These are phyloP conservation scores for Tricholoma matsutake DNA, from an alignment of 768 basidiomycete genomes.

Conservation along the genomic window DNA sequence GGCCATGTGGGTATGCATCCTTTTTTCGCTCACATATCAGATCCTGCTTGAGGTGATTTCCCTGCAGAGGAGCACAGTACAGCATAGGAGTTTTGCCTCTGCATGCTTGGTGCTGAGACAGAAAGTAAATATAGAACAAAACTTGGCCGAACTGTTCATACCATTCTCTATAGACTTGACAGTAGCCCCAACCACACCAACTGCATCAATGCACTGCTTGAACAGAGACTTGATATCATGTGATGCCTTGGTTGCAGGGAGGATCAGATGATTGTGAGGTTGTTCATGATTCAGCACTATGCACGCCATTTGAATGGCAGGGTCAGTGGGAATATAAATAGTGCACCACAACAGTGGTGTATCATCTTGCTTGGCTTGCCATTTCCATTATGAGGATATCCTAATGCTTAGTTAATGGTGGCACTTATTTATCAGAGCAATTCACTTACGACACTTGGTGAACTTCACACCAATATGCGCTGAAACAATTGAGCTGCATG, in stretches of 20 bases:
- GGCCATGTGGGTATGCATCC: background rate
- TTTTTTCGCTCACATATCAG: background rate
- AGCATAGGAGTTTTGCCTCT: background rate
- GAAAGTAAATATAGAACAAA: background rate
- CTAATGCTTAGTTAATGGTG: background rate
- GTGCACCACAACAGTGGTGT: background rate
- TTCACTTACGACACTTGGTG: background rate
- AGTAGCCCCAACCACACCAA: conserved; percentile 9
- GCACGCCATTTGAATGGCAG: conserved; percentile 7
- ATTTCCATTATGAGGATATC: conserved; percentile 3
- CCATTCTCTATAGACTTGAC: conserved; percentile 15
- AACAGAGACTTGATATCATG: background rate
- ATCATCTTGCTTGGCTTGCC: background rate
- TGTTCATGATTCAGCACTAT: background rate
- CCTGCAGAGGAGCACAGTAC: conserved; percentile 5
- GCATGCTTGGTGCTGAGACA: conserved; percentile 7
- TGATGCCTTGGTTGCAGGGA: conserved; percentile 12
- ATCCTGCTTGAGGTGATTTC: background rate
- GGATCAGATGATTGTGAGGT: conserved; percentile 19
- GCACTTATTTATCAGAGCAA: background rate
- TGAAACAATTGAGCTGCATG: conserved; percentile 4
- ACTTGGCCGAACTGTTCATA: background rate
- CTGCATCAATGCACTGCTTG: conserved; percentile 5
- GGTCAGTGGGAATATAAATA: conserved; percentile 9
- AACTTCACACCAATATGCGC: conserved; percentile 1